Conservation (phyloP, 768 basidiomycete species). For the Dentipellis fragilis region DNA sequence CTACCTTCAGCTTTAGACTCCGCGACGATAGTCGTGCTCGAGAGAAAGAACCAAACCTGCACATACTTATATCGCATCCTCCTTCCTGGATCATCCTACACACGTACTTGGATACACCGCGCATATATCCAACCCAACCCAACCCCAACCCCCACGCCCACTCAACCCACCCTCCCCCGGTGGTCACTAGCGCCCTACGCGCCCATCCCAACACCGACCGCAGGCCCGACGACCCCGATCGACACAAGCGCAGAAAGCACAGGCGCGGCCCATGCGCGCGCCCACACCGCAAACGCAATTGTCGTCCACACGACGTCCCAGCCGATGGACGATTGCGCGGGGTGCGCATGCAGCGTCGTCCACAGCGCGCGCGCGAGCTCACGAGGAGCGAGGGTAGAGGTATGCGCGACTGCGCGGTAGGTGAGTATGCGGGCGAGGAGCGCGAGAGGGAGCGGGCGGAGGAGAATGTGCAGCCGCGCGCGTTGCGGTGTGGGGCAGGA, state of each 20-base stretch:
- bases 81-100: too few species aligned
- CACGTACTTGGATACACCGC: too few species aligned
- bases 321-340: slow-evolving; percentile 55
- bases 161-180: too few species aligned
- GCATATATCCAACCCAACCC: too few species aligned
- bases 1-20: too few species aligned
- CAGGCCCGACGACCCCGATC: neutral
- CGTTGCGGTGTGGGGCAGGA: slow-evolving; percentile 88
- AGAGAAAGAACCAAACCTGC: too few species aligned
- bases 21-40: too few species aligned
- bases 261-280: neutral
- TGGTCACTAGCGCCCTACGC: too few species aligned
- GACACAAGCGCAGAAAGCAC: neutral
- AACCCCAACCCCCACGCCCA: too few species aligned
- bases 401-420: slow-evolving; percentile 7
- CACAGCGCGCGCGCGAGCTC: slow-evolving; percentile 18
- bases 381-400: neutral
- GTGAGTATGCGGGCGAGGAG: too few species aligned
- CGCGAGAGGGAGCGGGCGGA: slow-evolving; percentile 10
- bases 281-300: slow-evolving; percentile 31
- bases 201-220: neutral
- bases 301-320: slow-evolving; percentile 57
- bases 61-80: too few species aligned
- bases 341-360: slow-evolving; percentile 36
- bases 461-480: slow-evolving; percentile 30